phyloP scores from a whole-genome alignment of 345 rosid genomes.

The Diplotaxis tenuifolia region DNA sequence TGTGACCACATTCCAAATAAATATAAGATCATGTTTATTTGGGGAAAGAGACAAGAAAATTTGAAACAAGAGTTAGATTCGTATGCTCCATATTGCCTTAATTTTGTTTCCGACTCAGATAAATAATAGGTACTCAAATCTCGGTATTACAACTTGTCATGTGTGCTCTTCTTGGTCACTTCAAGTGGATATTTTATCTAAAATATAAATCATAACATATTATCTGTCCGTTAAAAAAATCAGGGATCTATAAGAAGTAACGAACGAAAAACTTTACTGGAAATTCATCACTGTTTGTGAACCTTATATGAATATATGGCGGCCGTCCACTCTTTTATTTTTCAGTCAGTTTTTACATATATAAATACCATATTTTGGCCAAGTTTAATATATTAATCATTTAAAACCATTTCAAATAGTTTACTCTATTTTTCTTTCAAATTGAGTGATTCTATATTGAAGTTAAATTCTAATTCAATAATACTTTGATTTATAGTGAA shows the following conservation, averaged over 20 bases:
- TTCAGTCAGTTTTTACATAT: constrained; percentile 15
- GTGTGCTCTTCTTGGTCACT: constrained; percentile 29
- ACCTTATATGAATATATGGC: constrained; percentile 36
- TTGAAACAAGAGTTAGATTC: constrained; percentile 20
- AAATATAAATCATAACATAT: not conserved
- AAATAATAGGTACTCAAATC: constrained; percentile 12
- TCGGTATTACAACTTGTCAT: constrained; percentile 33
- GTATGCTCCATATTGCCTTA: constrained; percentile 36
- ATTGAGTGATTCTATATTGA: too few relatives aligned
- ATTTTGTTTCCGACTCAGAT: constrained; percentile 21
- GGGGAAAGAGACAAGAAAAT: constrained; percentile 25
- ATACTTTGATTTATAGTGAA: too few relatives aligned
- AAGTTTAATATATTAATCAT: too few relatives aligned
- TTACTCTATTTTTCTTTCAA: too few relatives aligned
- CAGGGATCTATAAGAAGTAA: constrained; percentile 26
- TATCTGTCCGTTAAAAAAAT: constrained; percentile 17
- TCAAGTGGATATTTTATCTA: constrained; percentile 9
- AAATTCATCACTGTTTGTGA: constrained; percentile 35
- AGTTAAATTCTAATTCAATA: too few relatives aligned
- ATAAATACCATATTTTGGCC: not conserved
- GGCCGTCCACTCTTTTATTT: constrained; percentile 20
- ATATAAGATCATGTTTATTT: constrained; percentile 24
- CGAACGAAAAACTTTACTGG: constrained; percentile 21
- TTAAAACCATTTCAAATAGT: too few relatives aligned
- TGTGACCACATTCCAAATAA: constrained; percentile 30